Evolutionary conservation across 495 filamentous ascomycete genomes (phyloP), one percentile per base, ranked within the genome.

Genomic region (Trichoderma virens): DNA sequence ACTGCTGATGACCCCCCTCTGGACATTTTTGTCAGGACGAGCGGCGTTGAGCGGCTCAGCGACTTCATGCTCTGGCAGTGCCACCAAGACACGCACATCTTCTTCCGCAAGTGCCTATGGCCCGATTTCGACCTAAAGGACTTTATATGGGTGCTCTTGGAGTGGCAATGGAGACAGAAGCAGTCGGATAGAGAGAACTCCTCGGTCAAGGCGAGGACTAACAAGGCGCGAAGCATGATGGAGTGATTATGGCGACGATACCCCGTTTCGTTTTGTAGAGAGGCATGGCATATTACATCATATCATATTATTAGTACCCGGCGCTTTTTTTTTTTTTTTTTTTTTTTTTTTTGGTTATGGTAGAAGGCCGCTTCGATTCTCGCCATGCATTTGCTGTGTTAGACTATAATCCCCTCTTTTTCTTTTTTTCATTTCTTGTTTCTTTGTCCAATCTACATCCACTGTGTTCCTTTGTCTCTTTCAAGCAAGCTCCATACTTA

Each of bases 11-110:
- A 84, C 62, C 95, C 95, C 2, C 94, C 95, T 2, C 78, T 98
- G 25, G 94, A 98, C 67, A 79, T 98, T 0, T 83, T 98, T 30
- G 80, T 98, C 23, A 83, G 94, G 30, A 98, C 94, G 0, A 95
- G 90, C 61, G 94, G 91, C 31, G 94, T 98, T 13, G 88, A 92
- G 70, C 82, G 94, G 25, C 75, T 98, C 64, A 96, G 91, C 69
- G 94, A 98, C 70, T 98, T 98, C 70, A 92, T 98, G 92, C 86
- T 98, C 62, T 98, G 94, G 94, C 94, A 98, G 75, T 93, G 90
- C 69, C 92, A 98, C 68, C 82, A 95, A 69, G 80, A 93, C 51
- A 98, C 94, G 0, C 88, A 96, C 62, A 88, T 98, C 63, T 90
- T 91, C 43, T 98, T 98, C 75, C 73, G 97, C 45, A 85, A 97